phyloP scores from a whole-genome alignment of 1,284 basidiomycete genomes.

The Puccinia novopanici region DNA sequence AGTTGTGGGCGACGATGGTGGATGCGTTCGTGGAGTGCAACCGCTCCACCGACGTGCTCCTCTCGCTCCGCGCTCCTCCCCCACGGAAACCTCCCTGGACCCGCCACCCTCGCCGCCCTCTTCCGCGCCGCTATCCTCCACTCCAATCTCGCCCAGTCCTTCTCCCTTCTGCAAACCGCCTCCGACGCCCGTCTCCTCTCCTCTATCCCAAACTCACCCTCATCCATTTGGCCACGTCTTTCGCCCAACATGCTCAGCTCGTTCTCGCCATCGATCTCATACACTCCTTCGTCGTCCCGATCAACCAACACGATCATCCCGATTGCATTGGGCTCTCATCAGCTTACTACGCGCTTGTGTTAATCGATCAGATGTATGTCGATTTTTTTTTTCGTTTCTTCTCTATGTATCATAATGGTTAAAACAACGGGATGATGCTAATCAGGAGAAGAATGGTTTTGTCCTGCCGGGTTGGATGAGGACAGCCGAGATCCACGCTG shows the following conservation, averaged over 20 bases:
- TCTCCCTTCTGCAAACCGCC: conserved; percentile 19
- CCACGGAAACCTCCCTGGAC: background rate
- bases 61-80: conserved; percentile 19
- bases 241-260: conserved; percentile 25
- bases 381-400: background rate
- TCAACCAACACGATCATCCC: conserved; percentile 6
- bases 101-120: background rate
- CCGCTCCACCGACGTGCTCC: conserved; percentile 25
- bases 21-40: conserved; percentile 16
- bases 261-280: conserved; percentile 18
- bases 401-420: background rate
- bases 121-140: conserved; percentile 29
- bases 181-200: background rate
- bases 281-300: conserved; percentile 28
- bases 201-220: conserved; percentile 1
- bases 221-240: conserved; percentile 6
- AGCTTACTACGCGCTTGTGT: conserved; percentile 26
- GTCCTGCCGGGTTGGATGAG: background rate
- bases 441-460: background rate
- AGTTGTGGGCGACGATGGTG: conserved; percentile 15
- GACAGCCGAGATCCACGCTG: conserved; percentile 30
- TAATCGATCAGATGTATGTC: conserved; percentile 39
- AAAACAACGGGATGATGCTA: background rate
- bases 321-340: background rate
- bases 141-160: conserved; percentile 23